Evolutionary conservation across 805 yeast species (phyloP).

Genomic region (Debaryomyces hansenii): DNA sequence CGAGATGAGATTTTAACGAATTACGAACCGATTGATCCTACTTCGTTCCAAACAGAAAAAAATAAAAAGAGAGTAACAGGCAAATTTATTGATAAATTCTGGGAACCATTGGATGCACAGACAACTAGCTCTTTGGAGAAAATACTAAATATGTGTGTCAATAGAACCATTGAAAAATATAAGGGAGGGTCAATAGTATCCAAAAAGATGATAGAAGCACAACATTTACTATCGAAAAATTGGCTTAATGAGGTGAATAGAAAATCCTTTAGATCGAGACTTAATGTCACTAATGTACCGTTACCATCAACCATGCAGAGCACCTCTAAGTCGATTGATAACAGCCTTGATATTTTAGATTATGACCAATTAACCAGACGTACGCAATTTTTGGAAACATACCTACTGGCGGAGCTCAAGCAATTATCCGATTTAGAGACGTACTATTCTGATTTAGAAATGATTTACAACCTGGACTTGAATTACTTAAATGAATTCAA

Average conservation of each 20-base stretch:
- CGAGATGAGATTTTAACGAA: background rate
- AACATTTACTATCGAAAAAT: constrained; percentile 17
- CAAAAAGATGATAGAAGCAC: constrained; percentile 21
- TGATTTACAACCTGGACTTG: constrained; percentile 29
- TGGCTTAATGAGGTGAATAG: constrained; percentile 22
- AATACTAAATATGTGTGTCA: constrained; percentile 26
- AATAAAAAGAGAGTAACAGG: constrained; percentile 19
- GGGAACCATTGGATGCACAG: constrained; percentile 26
- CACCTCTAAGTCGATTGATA: constrained; percentile 10
- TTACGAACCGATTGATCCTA: constrained; percentile 9
- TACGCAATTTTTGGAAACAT: constrained; percentile 32
- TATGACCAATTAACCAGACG: constrained; percentile 25
- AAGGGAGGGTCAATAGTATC: constrained; percentile 5
- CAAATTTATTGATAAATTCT: constrained; percentile 24
- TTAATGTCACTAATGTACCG: constrained; percentile 28
- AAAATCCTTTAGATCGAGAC: constrained; percentile 24
- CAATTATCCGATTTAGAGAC: constrained; percentile 34
- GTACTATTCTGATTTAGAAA: constrained; percentile 21
- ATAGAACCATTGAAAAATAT: constrained; percentile 24
- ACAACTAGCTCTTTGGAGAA: constrained; percentile 17
- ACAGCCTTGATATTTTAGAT: constrained; percentile 17
- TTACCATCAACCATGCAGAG: constrained; percentile 23
- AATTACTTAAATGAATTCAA: constrained; percentile 32
- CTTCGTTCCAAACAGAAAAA: constrained; percentile 9
- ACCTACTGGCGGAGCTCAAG: constrained; percentile 39